phyloP scores from a whole-genome alignment of 441 rosid genomes.

The Jatropha multifida region DNA sequence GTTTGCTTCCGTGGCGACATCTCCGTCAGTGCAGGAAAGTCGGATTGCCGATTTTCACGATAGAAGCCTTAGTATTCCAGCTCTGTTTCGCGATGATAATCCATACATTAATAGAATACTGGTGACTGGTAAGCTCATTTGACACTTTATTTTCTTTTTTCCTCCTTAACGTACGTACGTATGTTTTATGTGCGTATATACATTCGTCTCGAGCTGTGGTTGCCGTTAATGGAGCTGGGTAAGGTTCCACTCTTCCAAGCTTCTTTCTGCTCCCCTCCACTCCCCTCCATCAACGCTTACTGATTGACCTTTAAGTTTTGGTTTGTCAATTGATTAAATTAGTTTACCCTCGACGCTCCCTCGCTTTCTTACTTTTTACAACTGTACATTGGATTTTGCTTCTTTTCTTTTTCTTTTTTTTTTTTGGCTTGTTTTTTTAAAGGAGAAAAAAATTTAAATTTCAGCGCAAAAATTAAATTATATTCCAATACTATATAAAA shows the following conservation, averaged over 20 bases:
- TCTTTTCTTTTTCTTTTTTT: no score
- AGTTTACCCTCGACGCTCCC: neutral
- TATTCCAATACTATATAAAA: no score
- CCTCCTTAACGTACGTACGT: no score
- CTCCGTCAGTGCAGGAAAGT: neutral
- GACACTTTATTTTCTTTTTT: no score
- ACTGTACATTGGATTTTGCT: no score
- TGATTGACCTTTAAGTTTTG: neutral
- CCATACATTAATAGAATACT: neutral
- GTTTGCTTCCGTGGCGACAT: constrained; percentile 15
- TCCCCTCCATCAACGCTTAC: neutral
- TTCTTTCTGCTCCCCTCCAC: neutral
- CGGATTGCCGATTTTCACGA: constrained; percentile 9
- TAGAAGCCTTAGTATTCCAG: neutral
- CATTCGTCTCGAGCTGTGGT: no score
- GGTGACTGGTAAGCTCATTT: no score
- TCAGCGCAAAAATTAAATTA: no score
- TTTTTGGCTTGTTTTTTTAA: no score
- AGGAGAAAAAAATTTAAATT: no score
- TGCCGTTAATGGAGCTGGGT: no score
- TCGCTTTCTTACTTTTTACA: neutral
- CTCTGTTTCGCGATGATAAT: neutral
- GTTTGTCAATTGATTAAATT: neutral
- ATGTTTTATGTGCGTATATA: no score
- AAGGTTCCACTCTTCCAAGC: neutral